phyloP scores from a whole-genome alignment of 768 basidiomycete species.

The Tulasnella sp. region DNA sequence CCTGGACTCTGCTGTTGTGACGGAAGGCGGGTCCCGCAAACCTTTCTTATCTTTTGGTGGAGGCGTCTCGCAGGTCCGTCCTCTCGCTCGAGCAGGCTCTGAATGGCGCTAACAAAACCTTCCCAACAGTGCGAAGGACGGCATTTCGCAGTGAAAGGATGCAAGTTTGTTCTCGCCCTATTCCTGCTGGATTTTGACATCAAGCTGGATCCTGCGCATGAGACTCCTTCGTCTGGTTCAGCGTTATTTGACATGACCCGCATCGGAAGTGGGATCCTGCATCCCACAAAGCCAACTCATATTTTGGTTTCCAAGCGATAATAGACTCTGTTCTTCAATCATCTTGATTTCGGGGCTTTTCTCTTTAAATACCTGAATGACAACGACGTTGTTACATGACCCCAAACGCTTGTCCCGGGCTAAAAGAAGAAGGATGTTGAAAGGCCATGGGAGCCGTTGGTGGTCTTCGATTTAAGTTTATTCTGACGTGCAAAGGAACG shows the following conservation, averaged over 20 bases:
- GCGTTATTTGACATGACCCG: conserved; percentile 12
- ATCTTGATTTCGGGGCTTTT: neutral
- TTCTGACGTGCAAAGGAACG: neutral
- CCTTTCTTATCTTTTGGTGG: conserved; percentile 13
- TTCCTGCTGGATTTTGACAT: conserved; percentile 21
- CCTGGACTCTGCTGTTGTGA: neutral
- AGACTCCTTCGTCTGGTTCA: neutral
- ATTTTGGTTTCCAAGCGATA: neutral
- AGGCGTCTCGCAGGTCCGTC: conserved; percentile 26
- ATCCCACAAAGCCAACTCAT: neutral
- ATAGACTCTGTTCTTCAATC: neutral
- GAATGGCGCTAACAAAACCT: neutral
- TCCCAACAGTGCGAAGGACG: conserved; percentile 28
- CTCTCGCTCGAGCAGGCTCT: conserved; percentile 11
- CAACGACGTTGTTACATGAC: too few relatives aligned
- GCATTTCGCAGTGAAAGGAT: conserved; percentile 28
- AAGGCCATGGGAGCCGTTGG: neutral
- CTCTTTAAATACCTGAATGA: neutral
- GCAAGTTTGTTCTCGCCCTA: conserved; percentile 20
- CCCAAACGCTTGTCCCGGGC: too few relatives aligned
- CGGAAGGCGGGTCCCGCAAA: neutral
- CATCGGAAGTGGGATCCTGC: conserved; percentile 10
- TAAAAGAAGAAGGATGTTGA: neutral
- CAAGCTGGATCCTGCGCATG: conserved; percentile 13
- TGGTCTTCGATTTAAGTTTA: neutral